Evolutionary conservation across 2,329 filamentous ascomycete species (phyloP), one percentile per base, ranked within the genome.

Genomic region (Cyclaneusma minus): DNA sequence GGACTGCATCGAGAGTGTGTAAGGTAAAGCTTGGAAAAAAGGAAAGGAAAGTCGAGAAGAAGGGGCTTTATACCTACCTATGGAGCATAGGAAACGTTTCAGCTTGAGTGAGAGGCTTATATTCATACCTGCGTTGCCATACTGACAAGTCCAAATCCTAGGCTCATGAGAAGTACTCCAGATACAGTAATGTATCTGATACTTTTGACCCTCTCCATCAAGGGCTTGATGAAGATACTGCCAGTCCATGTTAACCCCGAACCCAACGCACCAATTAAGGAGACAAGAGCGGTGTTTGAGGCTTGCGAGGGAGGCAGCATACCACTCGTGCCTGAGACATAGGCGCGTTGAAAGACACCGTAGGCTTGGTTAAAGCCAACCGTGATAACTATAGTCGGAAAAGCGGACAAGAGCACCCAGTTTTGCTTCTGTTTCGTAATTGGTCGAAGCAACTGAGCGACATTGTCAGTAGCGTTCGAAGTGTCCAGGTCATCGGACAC

Each of bases 311-410:
- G 41, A 3, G 38, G 38, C 9, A 62, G 45, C n/a, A 62, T 38
- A 6, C 51, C 43, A 33, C 58, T 51, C 16, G 33, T 35, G 1
- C 46, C 27, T 4, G 56, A 58, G 24, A 56, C 51, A 34, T 62
- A 63, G 35, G 57, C 60, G 24, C 55, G 47, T 34, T 62, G 58
- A 28, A 62, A 63, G 7, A 62, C 55, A 7, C 58, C 58, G 33
- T 55, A 64, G 17, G 48, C 51, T 30, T 62, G 58, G 34, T 63
- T 63, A 29, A 62, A 52, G 7, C 58, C 58, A 24, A 62, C 57
- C 3, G 58, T 60, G 13, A 62, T 47, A 24, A 50, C 50, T 18
- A 61, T 57, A 21, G 53, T 53, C 1, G 53, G 34, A 26, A 62
- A 62, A 5, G 51, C 50, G 0, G 56, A 56, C 11, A 51, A 32